phyloP scores from a whole-genome alignment of 352 stramenopile species.

The Globisporangium apiculatum region DNA sequence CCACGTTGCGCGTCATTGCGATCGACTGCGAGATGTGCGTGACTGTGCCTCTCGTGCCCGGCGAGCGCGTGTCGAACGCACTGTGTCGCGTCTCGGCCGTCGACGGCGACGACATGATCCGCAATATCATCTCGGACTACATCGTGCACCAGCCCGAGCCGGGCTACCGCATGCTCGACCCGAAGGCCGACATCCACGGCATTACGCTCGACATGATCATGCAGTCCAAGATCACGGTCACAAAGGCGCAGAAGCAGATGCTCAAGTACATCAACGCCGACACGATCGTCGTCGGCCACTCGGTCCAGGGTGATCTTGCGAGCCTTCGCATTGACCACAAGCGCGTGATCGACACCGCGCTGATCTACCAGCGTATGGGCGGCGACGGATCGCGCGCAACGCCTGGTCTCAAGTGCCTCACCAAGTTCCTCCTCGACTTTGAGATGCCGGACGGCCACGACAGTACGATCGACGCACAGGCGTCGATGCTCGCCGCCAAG shows the following conservation, averaged over 20 bases:
- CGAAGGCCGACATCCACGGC: constrained; percentile 84
- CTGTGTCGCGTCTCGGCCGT: constrained; percentile 79
- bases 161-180: constrained; percentile 48
- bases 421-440: constrained; percentile 74
- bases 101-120: constrained; percentile 70
- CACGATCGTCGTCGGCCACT: constrained; percentile 82
- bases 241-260: constrained; percentile 73
- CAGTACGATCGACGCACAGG: constrained; percentile 81
- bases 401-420: constrained; percentile 67
- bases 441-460: constrained; percentile 84
- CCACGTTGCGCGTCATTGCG: constrained; percentile 61
- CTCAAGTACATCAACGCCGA: constrained; percentile 79
- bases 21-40: constrained; percentile 88
- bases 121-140: constrained; percentile 64
- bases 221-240: constrained; percentile 64
- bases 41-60: constrained; percentile 21
- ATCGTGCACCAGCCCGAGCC: constrained; percentile 77
- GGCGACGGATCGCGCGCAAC: constrained; percentile 26
- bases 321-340: constrained; percentile 68
- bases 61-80: constrained; percentile 39
- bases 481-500: constrained; percentile 81
- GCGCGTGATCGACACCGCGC: constrained; percentile 77
- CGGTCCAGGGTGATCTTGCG: constrained; percentile 66
- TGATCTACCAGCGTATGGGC: constrained; percentile 64
- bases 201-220: constrained; percentile 67